A percentile compares a stretch with the other conserved stretches of the same genome.
phyloP scores from a whole-genome alignment of 768 basidiomycete genomes.

The Boletus reticuloceps region DNA sequence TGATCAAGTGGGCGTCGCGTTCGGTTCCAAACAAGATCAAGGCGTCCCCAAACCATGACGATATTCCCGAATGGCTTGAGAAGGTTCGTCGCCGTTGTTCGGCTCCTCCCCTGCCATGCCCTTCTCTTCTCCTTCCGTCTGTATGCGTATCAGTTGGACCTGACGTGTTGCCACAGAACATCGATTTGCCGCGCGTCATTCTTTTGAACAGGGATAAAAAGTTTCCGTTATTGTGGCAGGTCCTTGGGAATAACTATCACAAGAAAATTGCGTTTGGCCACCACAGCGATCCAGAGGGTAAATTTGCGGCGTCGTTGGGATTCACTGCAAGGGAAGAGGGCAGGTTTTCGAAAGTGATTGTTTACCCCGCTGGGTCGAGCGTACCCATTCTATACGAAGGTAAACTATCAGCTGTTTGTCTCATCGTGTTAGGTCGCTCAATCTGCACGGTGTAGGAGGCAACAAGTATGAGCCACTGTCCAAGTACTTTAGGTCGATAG shows the following conservation, averaged over 20 bases:
- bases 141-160: background rate
- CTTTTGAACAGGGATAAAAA: slow-evolving; percentile 74
- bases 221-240: slow-evolving; percentile 77
- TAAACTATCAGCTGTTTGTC: slow-evolving; percentile 23
- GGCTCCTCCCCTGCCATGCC: background rate
- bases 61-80: slow-evolving; percentile 66
- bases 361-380: slow-evolving; percentile 63
- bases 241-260: slow-evolving; percentile 69
- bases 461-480: slow-evolving; percentile 73
- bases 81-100: slow-evolving; percentile 47
- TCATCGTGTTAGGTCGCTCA: background rate
- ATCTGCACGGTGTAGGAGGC: slow-evolving; percentile 42
- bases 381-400: slow-evolving; percentile 67
- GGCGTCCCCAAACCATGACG: slow-evolving; percentile 52
- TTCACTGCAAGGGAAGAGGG: slow-evolving; percentile 49
- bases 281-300: slow-evolving; percentile 65
- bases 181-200: slow-evolving; percentile 53
- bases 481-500: slow-evolving; percentile 68
- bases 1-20: slow-evolving; percentile 75
- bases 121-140: background rate
- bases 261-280: slow-evolving; percentile 60
- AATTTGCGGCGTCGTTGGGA: slow-evolving; percentile 55
- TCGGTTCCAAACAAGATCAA: slow-evolving; percentile 72
- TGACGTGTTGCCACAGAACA: slow-evolving; percentile 27
- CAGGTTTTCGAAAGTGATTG: slow-evolving; percentile 63